Conservation (phyloP, 495 filamentous ascomycete genomes). For the Ramalina intermedia region DNA sequence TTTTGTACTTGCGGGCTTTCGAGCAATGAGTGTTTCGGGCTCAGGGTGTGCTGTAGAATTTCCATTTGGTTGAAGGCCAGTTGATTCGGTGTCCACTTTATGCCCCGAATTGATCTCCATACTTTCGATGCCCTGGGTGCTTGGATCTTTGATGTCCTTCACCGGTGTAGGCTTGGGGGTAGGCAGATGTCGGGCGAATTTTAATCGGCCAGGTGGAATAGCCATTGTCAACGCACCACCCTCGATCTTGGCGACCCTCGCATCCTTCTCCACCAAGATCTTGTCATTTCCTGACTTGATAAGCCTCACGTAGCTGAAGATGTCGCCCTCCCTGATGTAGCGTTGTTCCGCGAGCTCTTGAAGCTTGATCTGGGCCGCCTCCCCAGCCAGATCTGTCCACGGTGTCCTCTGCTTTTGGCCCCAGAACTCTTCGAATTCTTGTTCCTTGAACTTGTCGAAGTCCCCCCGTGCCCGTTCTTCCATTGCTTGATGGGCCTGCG, state of each 20-base stretch:
- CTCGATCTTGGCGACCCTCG: constrained; percentile 28
- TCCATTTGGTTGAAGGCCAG: too few species aligned
- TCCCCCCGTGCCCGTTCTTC: constrained; percentile 46
- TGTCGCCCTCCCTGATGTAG: constrained; percentile 34
- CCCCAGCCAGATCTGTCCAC: constrained; percentile 26
- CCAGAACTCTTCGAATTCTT: constrained; percentile 57
- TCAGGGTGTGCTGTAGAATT: too few species aligned
- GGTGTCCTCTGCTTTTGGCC: constrained; percentile 42
- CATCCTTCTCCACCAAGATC: constrained; percentile 36
- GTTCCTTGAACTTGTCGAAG: constrained; percentile 54
- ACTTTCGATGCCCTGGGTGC: neutral
- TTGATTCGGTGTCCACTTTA: too few species aligned
- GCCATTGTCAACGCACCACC: constrained; percentile 25
- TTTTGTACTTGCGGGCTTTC: neutral
- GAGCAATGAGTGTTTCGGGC: too few species aligned
- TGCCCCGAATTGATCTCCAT: too few species aligned
- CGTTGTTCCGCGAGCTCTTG: constrained; percentile 30
- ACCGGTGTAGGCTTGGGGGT: neutral
- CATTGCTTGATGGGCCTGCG: constrained; percentile 47
- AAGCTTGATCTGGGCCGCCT: constrained; percentile 35
- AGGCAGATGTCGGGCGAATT: constrained; percentile 20
- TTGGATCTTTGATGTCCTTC: neutral
- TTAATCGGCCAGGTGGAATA: constrained; percentile 30
- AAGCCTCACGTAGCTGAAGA: constrained; percentile 30
- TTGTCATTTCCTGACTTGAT: constrained; percentile 19